phyloP scores from a whole-genome alignment of 768 basidiomycete species.

The Lentinula boryana region DNA sequence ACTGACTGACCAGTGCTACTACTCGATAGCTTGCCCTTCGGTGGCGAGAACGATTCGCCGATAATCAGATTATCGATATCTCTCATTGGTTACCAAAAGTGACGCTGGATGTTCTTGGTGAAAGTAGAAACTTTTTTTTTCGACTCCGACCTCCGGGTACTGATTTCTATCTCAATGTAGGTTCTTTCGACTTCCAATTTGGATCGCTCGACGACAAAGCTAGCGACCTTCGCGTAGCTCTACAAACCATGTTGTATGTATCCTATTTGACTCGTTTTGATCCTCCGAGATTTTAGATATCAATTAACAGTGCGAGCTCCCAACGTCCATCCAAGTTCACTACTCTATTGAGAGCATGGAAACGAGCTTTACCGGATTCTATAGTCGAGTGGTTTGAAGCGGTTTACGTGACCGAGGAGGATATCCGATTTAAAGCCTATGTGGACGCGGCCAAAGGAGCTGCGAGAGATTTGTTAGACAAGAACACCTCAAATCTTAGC shows the following conservation, averaged over 20 bases:
- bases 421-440: constrained; percentile 20
- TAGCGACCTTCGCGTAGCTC: background rate
- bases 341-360: background rate
- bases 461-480: constrained; percentile 27
- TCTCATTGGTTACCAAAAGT: constrained; percentile 21
- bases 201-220: constrained; percentile 5
- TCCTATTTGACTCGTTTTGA: background rate
- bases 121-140: constrained; percentile 16
- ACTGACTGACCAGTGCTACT: background rate
- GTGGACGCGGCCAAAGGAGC: constrained; percentile 25
- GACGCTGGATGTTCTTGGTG: constrained; percentile 28
- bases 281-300: background rate
- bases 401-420: background rate
- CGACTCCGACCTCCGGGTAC: background rate
- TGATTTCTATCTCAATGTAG: constrained; percentile 4
- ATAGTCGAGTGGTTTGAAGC: background rate
- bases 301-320: background rate
- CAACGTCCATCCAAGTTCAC: background rate
- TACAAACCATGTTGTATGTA: constrained; percentile 3
- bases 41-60: constrained; percentile 16
- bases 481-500: constrained; percentile 23
- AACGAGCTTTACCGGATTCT: background rate
- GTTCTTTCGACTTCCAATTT: constrained; percentile 24
- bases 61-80: constrained; percentile 16
- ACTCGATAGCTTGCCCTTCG: constrained; percentile 19